phyloP scores from a whole-genome alignment of 805 yeast species.

The Candida stauntonica region DNA sequence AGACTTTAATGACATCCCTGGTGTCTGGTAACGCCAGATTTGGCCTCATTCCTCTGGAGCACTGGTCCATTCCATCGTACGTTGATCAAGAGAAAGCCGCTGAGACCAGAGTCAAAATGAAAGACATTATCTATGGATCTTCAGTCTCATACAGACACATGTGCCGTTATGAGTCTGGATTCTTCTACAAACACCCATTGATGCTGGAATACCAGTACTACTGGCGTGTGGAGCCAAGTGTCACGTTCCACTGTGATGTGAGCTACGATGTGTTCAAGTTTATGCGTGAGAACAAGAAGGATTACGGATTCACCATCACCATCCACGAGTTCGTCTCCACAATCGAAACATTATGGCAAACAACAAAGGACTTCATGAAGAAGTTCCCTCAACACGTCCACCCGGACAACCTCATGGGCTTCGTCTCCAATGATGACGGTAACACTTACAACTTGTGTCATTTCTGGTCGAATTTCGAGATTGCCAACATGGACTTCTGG shows the following conservation, averaged over 20 bases:
- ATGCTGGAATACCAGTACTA: conserved; percentile 79
- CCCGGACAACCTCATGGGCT: conserved; percentile 60
- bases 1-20: conserved; percentile 56
- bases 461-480: conserved; percentile 89
- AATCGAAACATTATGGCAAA: conserved; percentile 72
- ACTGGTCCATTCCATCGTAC: conserved; percentile 86
- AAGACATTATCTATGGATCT: conserved; percentile 57
- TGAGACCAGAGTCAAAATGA: conserved; percentile 48
- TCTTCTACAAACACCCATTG: conserved; percentile 75
- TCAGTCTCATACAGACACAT: conserved; percentile 75
- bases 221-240: conserved; percentile 94
- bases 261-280: conserved; percentile 76
- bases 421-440: conserved; percentile 70
- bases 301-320: conserved; percentile 74
- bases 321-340: conserved; percentile 72
- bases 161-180: conserved; percentile 91
- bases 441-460: conserved; percentile 74
- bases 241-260: conserved; percentile 76
- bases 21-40: conserved; percentile 75
- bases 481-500: conserved; percentile 73
- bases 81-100: conserved; percentile 70
- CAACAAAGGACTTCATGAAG: conserved; percentile 56
- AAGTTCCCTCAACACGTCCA: conserved; percentile 58
- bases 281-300: conserved; percentile 73
- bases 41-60: conserved; percentile 77